Evolutionary conservation across 352 stramenopile species (phyloP).

Genomic region (Phytophthora chlamydospora): DNA sequence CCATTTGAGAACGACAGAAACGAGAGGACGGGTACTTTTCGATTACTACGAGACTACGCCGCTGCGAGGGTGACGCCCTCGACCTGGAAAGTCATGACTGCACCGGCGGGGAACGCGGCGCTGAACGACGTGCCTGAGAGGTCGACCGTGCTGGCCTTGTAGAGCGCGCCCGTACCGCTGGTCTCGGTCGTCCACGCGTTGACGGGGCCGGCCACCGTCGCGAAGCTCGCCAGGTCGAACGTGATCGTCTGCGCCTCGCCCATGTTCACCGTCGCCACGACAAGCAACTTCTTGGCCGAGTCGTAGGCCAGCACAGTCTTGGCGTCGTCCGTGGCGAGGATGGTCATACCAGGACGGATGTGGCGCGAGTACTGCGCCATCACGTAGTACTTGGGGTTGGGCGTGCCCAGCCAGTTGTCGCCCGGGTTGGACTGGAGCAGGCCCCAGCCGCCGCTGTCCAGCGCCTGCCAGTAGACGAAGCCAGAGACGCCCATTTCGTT

Average conservation of each 20-base stretch:
- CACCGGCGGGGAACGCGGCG: constrained; percentile 24
- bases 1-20: not conserved
- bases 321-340: constrained; percentile 44
- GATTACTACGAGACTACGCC: constrained; percentile 3
- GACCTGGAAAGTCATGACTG: constrained; percentile 34
- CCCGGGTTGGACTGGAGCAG: constrained; percentile 38
- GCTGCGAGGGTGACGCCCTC: constrained; percentile 22
- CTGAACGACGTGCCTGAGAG: constrained; percentile 23
- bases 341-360: constrained; percentile 56
- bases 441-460: constrained; percentile 58
- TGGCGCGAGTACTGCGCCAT: constrained; percentile 65
- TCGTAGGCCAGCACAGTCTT: constrained; percentile 57
- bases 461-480: constrained; percentile 70
- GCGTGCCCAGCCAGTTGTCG: constrained; percentile 48
- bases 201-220: constrained; percentile 27
- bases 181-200: constrained; percentile 58
- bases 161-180: constrained; percentile 37
- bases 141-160: constrained; percentile 29
- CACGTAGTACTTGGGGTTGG: constrained; percentile 61
- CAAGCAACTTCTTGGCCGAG: constrained; percentile 41
- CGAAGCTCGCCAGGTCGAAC: constrained; percentile 51
- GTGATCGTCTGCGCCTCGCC: constrained; percentile 37
- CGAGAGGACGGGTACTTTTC: not conserved
- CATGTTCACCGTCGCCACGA: constrained; percentile 56
- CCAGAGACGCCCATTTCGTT: constrained; percentile 61